Percentiles rank a stretch among this genome's conserved stretches.
phyloP scores from a whole-genome alignment of 352 stramenopile genomes.

The Pythium brachiatum region DNA sequence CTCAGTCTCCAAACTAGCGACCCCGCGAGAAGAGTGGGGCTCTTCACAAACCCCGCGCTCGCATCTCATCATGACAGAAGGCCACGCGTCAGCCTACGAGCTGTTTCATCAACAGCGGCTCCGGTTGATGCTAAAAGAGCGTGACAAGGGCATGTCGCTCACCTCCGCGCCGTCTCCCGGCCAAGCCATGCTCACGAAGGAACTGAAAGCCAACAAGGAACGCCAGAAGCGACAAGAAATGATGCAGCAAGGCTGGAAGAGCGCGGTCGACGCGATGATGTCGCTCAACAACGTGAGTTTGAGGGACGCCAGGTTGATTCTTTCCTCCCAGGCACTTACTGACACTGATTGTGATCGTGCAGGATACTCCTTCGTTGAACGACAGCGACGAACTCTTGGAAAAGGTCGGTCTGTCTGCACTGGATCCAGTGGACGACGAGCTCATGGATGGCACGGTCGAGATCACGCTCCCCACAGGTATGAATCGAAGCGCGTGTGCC shows the following conservation, averaged over 20 bases:
- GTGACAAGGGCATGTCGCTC: constrained; percentile 75
- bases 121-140: constrained; percentile 81
- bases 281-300: constrained; percentile 60
- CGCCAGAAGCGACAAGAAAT: constrained; percentile 84
- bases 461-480: constrained; percentile 20
- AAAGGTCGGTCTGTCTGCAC: constrained; percentile 23
- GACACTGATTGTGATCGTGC: neutral
- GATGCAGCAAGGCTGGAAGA: constrained; percentile 89
- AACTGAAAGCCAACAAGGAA: constrained; percentile 87
- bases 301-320: neutral
- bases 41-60: constrained; percentile 81
- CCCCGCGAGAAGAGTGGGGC: constrained; percentile 83
- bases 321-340: neutral
- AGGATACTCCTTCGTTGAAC: constrained; percentile 25
- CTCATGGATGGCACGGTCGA: constrained; percentile 23
- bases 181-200: constrained; percentile 86
- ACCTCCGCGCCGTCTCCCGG: constrained; percentile 76
- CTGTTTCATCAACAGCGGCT: constrained; percentile 85
- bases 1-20: constrained; percentile 52
- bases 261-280: constrained; percentile 80
- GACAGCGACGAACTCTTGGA: constrained; percentile 25
- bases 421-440: constrained; percentile 28
- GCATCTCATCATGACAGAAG: constrained; percentile 79
- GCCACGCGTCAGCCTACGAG: constrained; percentile 80
- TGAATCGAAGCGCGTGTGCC: neutral